Conservation (phyloP, 2,329 filamentous ascomycete species). For the Beauveria sp. region DNA sequence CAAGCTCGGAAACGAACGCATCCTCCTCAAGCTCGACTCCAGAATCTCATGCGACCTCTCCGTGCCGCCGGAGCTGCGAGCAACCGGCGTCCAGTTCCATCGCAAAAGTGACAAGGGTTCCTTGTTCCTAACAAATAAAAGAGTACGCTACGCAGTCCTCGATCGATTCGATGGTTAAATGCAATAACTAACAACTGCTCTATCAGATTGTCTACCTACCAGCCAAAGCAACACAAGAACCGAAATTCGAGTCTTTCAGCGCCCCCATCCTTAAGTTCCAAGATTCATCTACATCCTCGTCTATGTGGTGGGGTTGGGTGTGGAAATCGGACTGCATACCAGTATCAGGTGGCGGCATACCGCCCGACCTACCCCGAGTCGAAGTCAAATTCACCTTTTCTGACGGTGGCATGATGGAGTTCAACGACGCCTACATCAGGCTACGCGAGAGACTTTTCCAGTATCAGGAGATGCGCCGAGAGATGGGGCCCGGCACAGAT, state of each 20-base stretch:
- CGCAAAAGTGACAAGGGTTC: constrained; percentile 67
- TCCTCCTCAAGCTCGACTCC: constrained; percentile 71
- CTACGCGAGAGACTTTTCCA: constrained; percentile 80
- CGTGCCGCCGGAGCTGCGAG: constrained; percentile 55
- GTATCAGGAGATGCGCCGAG: constrained; percentile 65
- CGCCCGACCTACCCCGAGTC: constrained; percentile 61
- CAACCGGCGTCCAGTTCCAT: constrained; percentile 55
- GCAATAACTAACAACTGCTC: constrained; percentile 11
- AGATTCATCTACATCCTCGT: constrained; percentile 71
- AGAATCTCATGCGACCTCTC: constrained; percentile 71
- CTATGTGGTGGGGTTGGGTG: constrained; percentile 89
- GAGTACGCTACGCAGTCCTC: constrained; percentile 46
- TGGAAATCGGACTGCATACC: constrained; percentile 78
- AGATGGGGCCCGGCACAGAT: constrained; percentile 54
- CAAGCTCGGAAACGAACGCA: constrained; percentile 74
- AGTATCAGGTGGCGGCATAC: constrained; percentile 76
- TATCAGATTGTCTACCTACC: constrained; percentile 80
- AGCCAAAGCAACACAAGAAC: constrained; percentile 52
- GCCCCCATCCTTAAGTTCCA: constrained; percentile 79
- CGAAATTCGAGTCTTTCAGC: constrained; percentile 74
- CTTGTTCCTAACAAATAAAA: constrained; percentile 76
- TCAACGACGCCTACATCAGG: constrained; percentile 72
- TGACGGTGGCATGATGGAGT: constrained; percentile 91
- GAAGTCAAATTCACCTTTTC: constrained; percentile 85
- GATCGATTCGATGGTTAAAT: background rate